phyloP scores from a whole-genome alignment of 805 yeast species.

The Spathaspora passalidarum region DNA sequence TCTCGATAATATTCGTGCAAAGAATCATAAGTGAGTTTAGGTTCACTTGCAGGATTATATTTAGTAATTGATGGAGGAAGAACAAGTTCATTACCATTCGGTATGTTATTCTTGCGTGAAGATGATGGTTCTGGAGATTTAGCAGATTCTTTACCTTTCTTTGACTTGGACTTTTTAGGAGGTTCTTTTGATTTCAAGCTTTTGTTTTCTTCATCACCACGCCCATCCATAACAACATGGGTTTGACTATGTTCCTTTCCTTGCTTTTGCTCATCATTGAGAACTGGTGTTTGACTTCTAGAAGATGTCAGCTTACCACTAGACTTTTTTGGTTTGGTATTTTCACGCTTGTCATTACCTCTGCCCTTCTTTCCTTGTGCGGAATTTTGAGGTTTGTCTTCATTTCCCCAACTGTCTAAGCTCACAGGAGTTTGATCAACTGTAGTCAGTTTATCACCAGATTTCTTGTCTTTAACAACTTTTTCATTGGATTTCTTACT shows the following conservation, averaged over 20 bases:
- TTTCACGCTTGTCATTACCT: too few species aligned
- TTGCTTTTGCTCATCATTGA: neutral
- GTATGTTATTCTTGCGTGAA: neutral
- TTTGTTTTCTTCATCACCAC: neutral
- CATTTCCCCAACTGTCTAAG: too few species aligned
- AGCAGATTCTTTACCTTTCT: neutral
- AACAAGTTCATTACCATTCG: slow-evolving; percentile 5
- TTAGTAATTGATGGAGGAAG: slow-evolving; percentile 27
- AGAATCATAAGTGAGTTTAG: slow-evolving; percentile 47
- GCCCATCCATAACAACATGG: neutral
- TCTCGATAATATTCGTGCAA: slow-evolving; percentile 53
- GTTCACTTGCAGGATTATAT: slow-evolving; percentile 30
- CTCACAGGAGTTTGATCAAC: too few species aligned
- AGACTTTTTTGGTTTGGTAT: too few species aligned
- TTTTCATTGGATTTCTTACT: too few species aligned
- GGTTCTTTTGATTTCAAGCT: neutral
- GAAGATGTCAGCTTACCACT: neutral
- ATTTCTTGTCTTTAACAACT: neutral
- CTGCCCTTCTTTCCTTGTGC: neutral
- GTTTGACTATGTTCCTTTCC: neutral
- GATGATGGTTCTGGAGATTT: neutral
- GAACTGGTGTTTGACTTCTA: neutral
- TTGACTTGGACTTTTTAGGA: neutral
- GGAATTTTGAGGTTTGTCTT: neutral
- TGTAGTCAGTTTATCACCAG: neutral